Evolutionary conservation across 768 basidiomycete species (phyloP), one percentile per base, ranked within the genome.

Genomic region (Lactarius hatsudake): DNA sequence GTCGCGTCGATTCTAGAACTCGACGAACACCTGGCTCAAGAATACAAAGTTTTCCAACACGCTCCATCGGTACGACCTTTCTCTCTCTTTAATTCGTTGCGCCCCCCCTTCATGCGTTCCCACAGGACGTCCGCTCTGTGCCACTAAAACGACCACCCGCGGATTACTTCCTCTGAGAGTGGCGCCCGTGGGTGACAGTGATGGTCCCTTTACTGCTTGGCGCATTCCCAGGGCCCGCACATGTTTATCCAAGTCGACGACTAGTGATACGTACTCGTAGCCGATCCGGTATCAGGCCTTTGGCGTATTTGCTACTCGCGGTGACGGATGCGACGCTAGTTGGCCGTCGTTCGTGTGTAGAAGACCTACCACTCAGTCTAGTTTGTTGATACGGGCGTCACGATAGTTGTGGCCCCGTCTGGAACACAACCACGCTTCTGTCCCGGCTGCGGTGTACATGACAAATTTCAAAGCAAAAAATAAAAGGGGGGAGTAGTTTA

Each of bases 41-140:
- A 95, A 76, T 99, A 98, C 79, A 96, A 96, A 74, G 94, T 96
- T 20, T 98, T 99, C 78, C 83, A 87, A 51, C 92, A 94, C 73
- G 96, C 96, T 7, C 87, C 93, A 1, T 83, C 92, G 76, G 92
- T 93, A 76, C 51, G 73, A 89, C 82, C 43, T 62, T 30, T 65
- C 58, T 28, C 30, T 28, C 30, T 9, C 5, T 20, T 40, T 12
- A 3, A 53, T 40, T 65, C 28, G 4, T 18, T 53, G 28, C n/a
- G 10, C 56, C 65, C 26, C 34, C 30, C 40, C 28, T 34, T 36
- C 30, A 26, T 36, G 20, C 28, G 10, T 38, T n/a, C 38, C 20
- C 59, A 13, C 72, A 94, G 91, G 93, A 94, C 69, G 86, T 92
- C 40, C 84, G 86, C 66, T 91, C 90, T 34, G 86, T 91, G 74